Evolutionary conservation across 805 yeast genomes (phyloP), one percentile per base, ranked within the genome.

Genomic region (Ogataea polymorpha): DNA sequence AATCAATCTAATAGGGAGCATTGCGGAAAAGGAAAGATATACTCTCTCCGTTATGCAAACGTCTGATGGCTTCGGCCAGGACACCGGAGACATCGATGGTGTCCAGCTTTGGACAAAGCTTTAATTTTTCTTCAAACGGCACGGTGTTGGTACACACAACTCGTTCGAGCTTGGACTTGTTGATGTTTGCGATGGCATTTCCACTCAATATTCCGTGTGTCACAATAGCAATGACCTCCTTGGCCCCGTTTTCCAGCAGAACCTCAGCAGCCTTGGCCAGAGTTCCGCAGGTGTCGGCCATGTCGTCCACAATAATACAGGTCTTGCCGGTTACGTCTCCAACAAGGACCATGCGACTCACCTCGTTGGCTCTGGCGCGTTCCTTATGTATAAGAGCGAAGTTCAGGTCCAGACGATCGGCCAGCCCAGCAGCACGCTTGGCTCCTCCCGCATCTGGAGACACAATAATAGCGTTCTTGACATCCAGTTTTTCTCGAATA

Each of bases 381-480:
- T 86, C 95, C 62, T 86, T 86, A 63, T 86, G 93, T 53, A 86
- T 85, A 63, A 86, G 75, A 16, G 93, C 93, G 65, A 86, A 86
- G 58, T 83, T 83, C 59, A 83, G 68, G 62, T 86, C 93, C 50
- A 86, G 66, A 46, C 82, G 74, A 61, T 85, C 93, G 38, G 93
- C 93, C 50, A 86, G 68, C 8, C 84, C 81, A 8, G 93, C 93
- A n/a, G 86, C 93, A 66, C 95, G 75, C 59, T 86, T 86, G 43
- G 93, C 93, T 48, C 95, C 95, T 61, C 95, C 95, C 6, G 93
- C 95, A 66, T 86, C 95, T 5, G 95, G 95, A 1, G 93, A 86
- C 13, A 86, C 79, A 40, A 86, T 78, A 39, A 85, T 84, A n/a
- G 86, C 77, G 34, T 83, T 75, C 30, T 75, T 64, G 49, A 67